Conservation (phyloP, 208 protist genomes). For the Endotrypanum monterogeii region DNA sequence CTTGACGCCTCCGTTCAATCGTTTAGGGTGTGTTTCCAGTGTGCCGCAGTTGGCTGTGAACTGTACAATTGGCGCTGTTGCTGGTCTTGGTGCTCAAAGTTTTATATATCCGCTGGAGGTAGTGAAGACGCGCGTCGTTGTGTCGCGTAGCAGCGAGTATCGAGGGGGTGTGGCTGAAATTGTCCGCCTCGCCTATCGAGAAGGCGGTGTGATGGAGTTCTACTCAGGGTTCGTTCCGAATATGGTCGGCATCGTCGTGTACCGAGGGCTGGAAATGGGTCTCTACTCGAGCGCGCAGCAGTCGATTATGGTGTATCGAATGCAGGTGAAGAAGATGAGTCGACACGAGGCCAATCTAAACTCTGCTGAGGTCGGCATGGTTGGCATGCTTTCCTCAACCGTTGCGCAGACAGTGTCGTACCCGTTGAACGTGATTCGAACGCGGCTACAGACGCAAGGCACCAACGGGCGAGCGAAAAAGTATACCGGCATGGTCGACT, state of each 20-base stretch:
- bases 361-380: conserved; percentile 65
- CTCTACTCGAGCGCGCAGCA: conserved; percentile 88
- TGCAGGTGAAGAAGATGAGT: conserved; percentile 57
- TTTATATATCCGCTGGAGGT: conserved; percentile 91
- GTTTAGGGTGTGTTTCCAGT: conserved; percentile 35
- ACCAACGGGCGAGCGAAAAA: conserved; percentile 73
- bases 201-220: conserved; percentile 79
- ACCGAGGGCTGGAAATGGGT: conserved; percentile 89
- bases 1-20: conserved; percentile 64
- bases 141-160: conserved; percentile 75
- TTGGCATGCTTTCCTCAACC: conserved; percentile 80
- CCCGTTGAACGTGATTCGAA: conserved; percentile 90
- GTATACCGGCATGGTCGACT: conserved; percentile 89
- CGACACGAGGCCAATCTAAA: conserved; percentile 70
- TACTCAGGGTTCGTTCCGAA: conserved; percentile 85
- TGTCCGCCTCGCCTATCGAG: conserved; percentile 54
- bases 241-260: conserved; percentile 87
- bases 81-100: conserved; percentile 86
- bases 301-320: conserved; percentile 84
- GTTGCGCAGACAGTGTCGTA: conserved; percentile 91
- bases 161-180: conserved; percentile 67
- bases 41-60: conserved; percentile 79
- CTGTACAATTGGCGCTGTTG: conserved; percentile 81
- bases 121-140: conserved; percentile 89
- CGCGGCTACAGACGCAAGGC: conserved; percentile 89